Conservation (phyloP, 1,284 basidiomycete species). For the Rhodotorula mucilaginosa region DNA sequence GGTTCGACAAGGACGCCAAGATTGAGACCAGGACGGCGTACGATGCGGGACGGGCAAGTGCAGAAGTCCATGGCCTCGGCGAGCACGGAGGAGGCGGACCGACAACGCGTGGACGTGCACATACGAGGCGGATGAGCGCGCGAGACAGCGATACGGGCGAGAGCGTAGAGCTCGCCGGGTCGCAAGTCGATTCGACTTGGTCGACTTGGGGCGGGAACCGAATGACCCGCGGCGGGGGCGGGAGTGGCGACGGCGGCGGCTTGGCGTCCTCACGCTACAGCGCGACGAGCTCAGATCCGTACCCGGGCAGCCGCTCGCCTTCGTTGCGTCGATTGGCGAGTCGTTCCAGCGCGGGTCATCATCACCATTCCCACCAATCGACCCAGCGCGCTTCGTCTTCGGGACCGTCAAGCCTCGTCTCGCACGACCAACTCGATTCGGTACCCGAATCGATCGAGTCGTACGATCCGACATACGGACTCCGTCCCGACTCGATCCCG, state of each 20-base stretch:
- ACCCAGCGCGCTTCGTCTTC: not conserved
- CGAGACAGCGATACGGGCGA: constrained; percentile 28
- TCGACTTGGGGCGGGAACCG: constrained; percentile 21
- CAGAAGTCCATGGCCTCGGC: not conserved
- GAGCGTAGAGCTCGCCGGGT: constrained; percentile 25
- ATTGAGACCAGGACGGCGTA: constrained; percentile 68
- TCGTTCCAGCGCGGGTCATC: not conserved
- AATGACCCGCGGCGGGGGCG: not conserved
- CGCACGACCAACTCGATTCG: constrained; percentile 38
- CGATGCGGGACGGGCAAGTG: constrained; percentile 11
- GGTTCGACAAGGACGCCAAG: constrained; percentile 63
- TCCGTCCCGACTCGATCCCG: constrained; percentile 85
- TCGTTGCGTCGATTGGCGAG: constrained; percentile 17
- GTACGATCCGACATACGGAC: constrained; percentile 94
- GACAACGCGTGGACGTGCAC: constrained; percentile 3
- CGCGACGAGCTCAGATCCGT: not conserved
- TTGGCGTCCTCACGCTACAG: not conserved
- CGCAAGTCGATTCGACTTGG: constrained; percentile 21
- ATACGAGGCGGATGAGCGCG: constrained; percentile 21
- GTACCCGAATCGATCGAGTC: constrained; percentile 75
- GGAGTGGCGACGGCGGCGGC: not conserved
- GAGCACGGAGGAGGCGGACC: not conserved
- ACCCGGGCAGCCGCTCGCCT: constrained; percentile 1
- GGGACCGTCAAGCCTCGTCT: not conserved
- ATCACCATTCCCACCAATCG: not conserved